These are phyloP conservation scores for Fonsecaea nubica DNA, from an alignment of 2,329 filamentous ascomycete genomes.

Conservation along the genomic window DNA sequence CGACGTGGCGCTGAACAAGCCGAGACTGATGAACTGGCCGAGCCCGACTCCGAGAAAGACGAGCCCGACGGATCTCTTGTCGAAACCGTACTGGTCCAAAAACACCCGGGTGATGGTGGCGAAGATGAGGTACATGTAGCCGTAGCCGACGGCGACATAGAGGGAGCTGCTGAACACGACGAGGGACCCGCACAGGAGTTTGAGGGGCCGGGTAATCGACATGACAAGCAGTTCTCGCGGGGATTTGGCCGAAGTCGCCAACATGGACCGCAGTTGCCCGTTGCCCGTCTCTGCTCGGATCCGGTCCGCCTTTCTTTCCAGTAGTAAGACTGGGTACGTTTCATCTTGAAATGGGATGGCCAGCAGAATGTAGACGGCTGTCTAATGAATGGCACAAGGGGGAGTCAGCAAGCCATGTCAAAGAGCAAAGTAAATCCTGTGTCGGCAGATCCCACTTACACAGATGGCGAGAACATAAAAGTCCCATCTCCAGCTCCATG, in stretches of 20 bases:
- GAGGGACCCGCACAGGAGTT: conserved; percentile 59
- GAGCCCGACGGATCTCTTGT: conserved; percentile 53
- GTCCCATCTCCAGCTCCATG: conserved; percentile 54
- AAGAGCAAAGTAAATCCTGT: background rate
- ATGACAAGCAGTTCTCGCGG: conserved; percentile 58
- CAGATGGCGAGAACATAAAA: conserved; percentile 55
- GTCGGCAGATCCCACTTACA: conserved; percentile 39
- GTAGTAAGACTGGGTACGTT: conserved; percentile 50
- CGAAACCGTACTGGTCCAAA: conserved; percentile 57
- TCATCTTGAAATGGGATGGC: background rate
- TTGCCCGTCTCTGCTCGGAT: conserved; percentile 53
- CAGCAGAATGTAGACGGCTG: background rate
- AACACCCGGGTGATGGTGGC: conserved; percentile 61
- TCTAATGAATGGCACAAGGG: background rate
- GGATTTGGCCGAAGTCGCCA: conserved; percentile 44
- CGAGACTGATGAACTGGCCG: conserved; percentile 57
- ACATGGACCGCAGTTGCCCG: conserved; percentile 41
- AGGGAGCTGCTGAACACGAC: conserved; percentile 60
- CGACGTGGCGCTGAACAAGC: conserved; percentile 41
- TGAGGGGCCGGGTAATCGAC: conserved; percentile 57
- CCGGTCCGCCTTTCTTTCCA: conserved; percentile 46
- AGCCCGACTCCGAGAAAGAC: conserved; percentile 58
- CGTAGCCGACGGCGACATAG: conserved; percentile 60
- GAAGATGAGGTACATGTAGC: conserved; percentile 61
- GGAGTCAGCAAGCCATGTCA: background rate